phyloP scores from a whole-genome alignment of 176 grass and related monocot species.

The Lolium multiflorum region DNA sequence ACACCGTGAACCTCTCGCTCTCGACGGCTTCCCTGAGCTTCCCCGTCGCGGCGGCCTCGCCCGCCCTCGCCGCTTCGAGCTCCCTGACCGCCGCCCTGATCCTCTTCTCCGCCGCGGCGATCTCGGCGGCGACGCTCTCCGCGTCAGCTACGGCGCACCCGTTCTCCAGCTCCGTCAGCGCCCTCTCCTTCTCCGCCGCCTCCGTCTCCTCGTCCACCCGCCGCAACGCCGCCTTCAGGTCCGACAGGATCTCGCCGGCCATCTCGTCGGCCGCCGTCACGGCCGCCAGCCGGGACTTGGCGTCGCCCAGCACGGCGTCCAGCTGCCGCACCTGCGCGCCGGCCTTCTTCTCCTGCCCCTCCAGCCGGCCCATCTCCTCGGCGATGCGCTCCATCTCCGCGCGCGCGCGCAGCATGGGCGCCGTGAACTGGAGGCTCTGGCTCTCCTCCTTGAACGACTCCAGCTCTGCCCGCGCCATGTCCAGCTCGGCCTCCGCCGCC shows the following conservation, averaged over 20 bases:
- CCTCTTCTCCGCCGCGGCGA: constrained; percentile 41
- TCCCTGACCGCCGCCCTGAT: constrained; percentile 47
- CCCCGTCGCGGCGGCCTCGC: constrained; percentile 57
- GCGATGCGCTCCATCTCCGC: constrained; percentile 54
- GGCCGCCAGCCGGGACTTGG: constrained; percentile 51
- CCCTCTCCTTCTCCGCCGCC: constrained; percentile 54
- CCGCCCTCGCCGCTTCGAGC: constrained; percentile 58
- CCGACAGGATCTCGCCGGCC: constrained; percentile 50
- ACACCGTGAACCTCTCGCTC: background rate
- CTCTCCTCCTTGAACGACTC: constrained; percentile 61
- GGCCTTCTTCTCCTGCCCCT: constrained; percentile 64
- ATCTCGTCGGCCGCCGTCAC: constrained; percentile 54
- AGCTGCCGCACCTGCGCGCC: constrained; percentile 59
- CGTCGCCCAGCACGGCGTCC: constrained; percentile 60
- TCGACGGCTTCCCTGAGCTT: constrained; percentile 53
- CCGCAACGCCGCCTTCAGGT: constrained; percentile 54
- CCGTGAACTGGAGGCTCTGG: constrained; percentile 52
- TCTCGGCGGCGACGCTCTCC: constrained; percentile 36
- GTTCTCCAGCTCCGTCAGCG: constrained; percentile 44
- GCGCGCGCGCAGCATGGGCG: constrained; percentile 55
- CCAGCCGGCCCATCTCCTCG: constrained; percentile 45
- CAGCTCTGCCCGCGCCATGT: constrained; percentile 56
- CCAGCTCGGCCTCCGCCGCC: constrained; percentile 53
- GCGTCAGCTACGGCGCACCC: constrained; percentile 25
- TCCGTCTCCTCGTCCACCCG: constrained; percentile 60